Evolutionary conservation across 2,329 filamentous ascomycete species (phyloP).

Genomic region (Nemania sp.): DNA sequence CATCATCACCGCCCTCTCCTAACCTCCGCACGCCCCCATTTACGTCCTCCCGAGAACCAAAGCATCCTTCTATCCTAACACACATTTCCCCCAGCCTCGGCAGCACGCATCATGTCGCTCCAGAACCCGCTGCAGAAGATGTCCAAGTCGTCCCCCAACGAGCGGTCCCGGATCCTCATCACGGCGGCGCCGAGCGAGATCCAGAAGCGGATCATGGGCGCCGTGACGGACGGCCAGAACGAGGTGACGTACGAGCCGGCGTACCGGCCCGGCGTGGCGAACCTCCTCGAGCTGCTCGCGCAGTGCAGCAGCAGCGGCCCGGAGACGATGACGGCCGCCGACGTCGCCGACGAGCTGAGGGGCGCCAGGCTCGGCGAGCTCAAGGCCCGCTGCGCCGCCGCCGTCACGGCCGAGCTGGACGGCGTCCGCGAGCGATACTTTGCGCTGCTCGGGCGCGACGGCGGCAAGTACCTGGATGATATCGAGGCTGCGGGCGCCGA

Average conservation of each 20-base stretch:
- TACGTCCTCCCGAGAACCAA: neutral
- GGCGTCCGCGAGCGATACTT: conserved; percentile 56
- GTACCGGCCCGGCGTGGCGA: conserved; percentile 79
- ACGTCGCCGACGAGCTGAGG: conserved; percentile 41
- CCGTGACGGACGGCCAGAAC: conserved; percentile 74
- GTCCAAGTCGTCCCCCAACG: conserved; percentile 83
- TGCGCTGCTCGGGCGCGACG: conserved; percentile 49
- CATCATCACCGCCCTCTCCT: too few relatives aligned
- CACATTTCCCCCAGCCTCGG: conserved; percentile 60
- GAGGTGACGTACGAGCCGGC: conserved; percentile 73
- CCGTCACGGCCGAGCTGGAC: conserved; percentile 56
- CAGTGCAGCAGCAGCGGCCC: conserved; percentile 59
- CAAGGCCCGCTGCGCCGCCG: conserved; percentile 66
- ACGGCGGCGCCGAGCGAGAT: conserved; percentile 72
- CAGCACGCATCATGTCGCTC: conserved; percentile 89
- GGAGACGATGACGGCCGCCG: conserved; percentile 36
- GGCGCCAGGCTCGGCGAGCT: conserved; percentile 58
- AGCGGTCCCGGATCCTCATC: conserved; percentile 78
- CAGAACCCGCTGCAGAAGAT: conserved; percentile 80
- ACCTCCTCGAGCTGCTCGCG: conserved; percentile 80
- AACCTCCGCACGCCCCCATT: neutral
- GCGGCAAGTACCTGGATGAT: conserved; percentile 58
- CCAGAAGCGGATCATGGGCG: conserved; percentile 68
- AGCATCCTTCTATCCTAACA: neutral
- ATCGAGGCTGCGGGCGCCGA: conserved; percentile 62